These are phyloP conservation scores for Alternaria sp. DNA, from an alignment of 2,329 filamentous ascomycete genomes.

Conservation along the genomic window DNA sequence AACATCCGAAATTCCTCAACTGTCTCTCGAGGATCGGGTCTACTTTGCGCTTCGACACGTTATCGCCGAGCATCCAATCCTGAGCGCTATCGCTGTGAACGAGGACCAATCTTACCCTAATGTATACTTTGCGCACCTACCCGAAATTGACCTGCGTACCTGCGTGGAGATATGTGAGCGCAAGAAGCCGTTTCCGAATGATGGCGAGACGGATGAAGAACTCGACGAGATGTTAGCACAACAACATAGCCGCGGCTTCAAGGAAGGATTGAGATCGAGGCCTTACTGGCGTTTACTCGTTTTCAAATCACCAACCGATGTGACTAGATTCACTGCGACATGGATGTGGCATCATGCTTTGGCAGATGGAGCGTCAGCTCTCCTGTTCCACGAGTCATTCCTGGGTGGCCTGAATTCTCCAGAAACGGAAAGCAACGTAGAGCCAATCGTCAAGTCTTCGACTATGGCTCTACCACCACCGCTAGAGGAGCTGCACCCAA, in stretches of 20 bases:
- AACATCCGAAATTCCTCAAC: not conserved
- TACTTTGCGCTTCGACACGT: conserved; percentile 49
- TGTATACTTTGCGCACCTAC: conserved; percentile 57
- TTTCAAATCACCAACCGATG: conserved; percentile 4
- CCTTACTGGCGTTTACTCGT: conserved; percentile 59
- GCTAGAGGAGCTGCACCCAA: conserved; percentile 54
- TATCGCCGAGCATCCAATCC: conserved; percentile 53
- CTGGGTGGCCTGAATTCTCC: conserved; percentile 44
- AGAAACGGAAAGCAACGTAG: not conserved
- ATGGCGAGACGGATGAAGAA: conserved; percentile 49
- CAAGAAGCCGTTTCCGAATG: conserved; percentile 21
- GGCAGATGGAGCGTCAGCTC: conserved; percentile 57
- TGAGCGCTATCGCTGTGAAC: conserved; percentile 55
- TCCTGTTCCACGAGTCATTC: conserved; percentile 57
- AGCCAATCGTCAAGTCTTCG: conserved; percentile 24
- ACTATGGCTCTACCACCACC: conserved; percentile 48
- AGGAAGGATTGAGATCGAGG: conserved; percentile 31
- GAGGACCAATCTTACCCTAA: conserved; percentile 51
- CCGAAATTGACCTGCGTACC: conserved; percentile 53
- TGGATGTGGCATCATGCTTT: conserved; percentile 59
- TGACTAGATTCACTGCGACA: conserved; percentile 51
- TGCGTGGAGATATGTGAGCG: conserved; percentile 47
- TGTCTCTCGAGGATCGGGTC: conserved; percentile 41
- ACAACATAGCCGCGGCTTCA: conserved; percentile 55
- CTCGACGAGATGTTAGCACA: conserved; percentile 49